Evolutionary conservation across 805 yeast species (phyloP).

Genomic region (Kuraishia ogatae): DNA sequence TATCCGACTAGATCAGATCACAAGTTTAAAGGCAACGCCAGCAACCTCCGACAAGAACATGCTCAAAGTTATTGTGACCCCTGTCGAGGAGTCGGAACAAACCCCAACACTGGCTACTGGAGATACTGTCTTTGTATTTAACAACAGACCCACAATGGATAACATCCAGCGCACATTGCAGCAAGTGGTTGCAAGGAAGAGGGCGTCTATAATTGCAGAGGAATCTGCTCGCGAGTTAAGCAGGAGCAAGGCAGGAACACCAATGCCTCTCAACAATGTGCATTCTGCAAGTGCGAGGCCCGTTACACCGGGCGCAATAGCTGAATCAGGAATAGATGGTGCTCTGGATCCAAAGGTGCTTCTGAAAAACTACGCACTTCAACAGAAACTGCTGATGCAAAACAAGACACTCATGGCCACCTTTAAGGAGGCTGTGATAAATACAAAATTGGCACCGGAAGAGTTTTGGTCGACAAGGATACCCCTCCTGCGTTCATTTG

Average conservation of each 20-base stretch:
- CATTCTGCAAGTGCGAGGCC: conserved; percentile 10
- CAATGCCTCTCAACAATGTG: not conserved
- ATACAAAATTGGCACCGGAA: conserved; percentile 62
- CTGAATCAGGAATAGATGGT: conserved; percentile 12
- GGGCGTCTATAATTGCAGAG: conserved; percentile 39
- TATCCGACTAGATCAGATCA: conserved; percentile 31
- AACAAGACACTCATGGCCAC: conserved; percentile 62
- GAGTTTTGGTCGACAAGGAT: conserved; percentile 86
- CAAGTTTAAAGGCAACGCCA: conserved; percentile 60
- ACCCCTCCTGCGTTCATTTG: conserved; percentile 75
- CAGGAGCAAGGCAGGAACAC: conserved; percentile 10
- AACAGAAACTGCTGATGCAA: conserved; percentile 65
- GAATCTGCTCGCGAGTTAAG: conserved; percentile 11
- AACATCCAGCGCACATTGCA: conserved; percentile 59
- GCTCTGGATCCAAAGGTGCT: conserved; percentile 50
- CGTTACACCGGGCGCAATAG: conserved; percentile 8
- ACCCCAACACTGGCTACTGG: conserved; percentile 11
- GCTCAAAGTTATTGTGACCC: conserved; percentile 40
- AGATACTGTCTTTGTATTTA: conserved; percentile 49
- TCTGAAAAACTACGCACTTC: conserved; percentile 65
- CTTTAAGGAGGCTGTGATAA: conserved; percentile 83
- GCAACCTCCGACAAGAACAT: conserved; percentile 59
- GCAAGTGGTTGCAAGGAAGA: conserved; percentile 58
- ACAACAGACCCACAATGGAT: conserved; percentile 69
- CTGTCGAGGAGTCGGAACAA: conserved; percentile 20